Evolutionary conservation across 306 rosid genomes (phyloP), one percentile per base, ranked within the genome.

Genomic region (Trifolium dubium): DNA sequence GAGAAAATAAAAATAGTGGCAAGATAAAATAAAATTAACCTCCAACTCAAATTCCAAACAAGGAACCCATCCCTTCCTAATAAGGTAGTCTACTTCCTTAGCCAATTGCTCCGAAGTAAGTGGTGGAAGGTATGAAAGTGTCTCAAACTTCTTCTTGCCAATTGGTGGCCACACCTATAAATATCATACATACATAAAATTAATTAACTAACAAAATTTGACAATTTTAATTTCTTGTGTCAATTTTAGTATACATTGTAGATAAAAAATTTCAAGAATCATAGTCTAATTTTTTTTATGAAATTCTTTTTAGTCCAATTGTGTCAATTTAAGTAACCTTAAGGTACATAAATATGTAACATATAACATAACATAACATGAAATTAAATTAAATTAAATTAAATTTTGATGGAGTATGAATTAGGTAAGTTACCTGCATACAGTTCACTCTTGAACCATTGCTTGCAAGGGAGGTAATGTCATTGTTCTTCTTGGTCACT

Each of bases 91-190:
- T 5, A 87, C 13, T 85, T 94, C 85, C 90, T 71, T 89, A 0
- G 10, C 5, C 89, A 92, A 78, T 12, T 40, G 4, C 0, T 8
- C 67, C 0, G 0, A 0, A 0, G 12, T 0, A 0, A 94, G 82
- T 0, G 63, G 60, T 29, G 92, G 97, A 2, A 94, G 85, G 96
- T 92, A 94, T 1, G 99, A 92, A 6, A 94, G 89, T 30, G 99
- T 92, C 96, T 94, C 97, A 18, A 81, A 91, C 82, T 84, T 87
- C 96, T 78, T 84, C 85, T 2, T 0, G 9, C 90, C 91, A 14
- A 31, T 0, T 83, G 96, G 64, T 0, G 99, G 95, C 96, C 99
- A 92, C 82, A 92, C 97, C 97, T 94, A 64, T 5, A n/a, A 47
- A 28, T 88, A 34, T 40, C 43, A 30, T 75, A 6, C 44, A 76